Percentiles rank a stretch among this genome's conserved stretches.
Evolutionary conservation across 495 filamentous ascomycete genomes (phyloP).

Genomic region (Lentithecium fluviatile): DNA sequence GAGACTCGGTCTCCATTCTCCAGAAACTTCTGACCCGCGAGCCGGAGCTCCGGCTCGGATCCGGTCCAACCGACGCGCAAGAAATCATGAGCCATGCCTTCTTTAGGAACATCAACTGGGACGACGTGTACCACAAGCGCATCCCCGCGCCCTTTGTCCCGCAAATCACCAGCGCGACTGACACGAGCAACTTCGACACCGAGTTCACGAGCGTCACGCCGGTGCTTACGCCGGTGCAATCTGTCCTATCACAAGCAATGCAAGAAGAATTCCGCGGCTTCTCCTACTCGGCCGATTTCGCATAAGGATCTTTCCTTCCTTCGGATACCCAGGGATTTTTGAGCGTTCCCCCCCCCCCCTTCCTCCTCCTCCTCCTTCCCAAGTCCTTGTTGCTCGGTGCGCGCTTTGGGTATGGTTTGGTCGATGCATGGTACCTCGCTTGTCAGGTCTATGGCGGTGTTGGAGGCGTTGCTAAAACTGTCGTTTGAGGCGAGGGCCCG

Average conservation of each 20-base stretch:
- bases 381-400: not conserved
- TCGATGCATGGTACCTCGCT: not conserved
- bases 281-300: conserved; percentile 84
- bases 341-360: not conserved
- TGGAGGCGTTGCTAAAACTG: conserved; percentile 12
- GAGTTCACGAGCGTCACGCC: conserved; percentile 99
- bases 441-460: not conserved
- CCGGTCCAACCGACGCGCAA: conserved; percentile 95
- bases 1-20: conserved; percentile 94
- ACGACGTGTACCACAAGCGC: conserved; percentile 94
- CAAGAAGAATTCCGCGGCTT: conserved; percentile 99
- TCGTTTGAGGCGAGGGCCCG: too few species aligned
- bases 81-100: conserved; percentile 99
- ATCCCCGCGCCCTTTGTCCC: conserved; percentile 86
- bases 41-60: conserved; percentile 86
- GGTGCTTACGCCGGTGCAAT: conserved; percentile 94
- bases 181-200: conserved; percentile 98
- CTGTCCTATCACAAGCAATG: conserved; percentile 96
- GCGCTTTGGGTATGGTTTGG: not conserved
- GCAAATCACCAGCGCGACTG: conserved; percentile 81
- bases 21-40: conserved; percentile 97
- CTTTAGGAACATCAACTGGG: conserved; percentile 97
- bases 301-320: conserved; percentile 9
- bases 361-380: too few species aligned
- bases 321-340: conserved; percentile 23